Percentiles rank a stretch among this genome's conserved stretches.
Conservation (phyloP, 176 grass and related monocot species). For the Ananas comosus region DNA sequence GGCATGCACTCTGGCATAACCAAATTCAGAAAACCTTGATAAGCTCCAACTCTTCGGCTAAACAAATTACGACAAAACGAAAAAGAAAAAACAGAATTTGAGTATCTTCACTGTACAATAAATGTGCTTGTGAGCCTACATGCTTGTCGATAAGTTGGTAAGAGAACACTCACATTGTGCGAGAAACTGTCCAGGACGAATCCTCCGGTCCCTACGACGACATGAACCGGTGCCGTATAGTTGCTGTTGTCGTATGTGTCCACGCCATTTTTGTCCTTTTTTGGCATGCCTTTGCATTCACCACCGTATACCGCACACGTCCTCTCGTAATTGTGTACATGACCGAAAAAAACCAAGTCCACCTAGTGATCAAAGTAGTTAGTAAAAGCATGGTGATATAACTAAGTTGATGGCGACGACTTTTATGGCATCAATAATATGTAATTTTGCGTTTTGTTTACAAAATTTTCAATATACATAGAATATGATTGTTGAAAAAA, state of each 20-base stretch:
- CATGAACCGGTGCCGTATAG: conserved; percentile 65
- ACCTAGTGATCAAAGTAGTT: conserved; percentile 42
- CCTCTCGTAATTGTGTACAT: conserved; percentile 92
- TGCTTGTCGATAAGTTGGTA: conserved; percentile 14
- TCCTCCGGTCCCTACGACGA: conserved; percentile 55
- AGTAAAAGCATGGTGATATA: too few relatives aligned
- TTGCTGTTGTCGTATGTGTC: conserved; percentile 77
- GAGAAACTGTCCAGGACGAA: conserved; percentile 60
- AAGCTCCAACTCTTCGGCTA: conserved; percentile 50
- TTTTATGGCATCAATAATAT: too few relatives aligned
- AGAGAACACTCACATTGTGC: conserved; percentile 13
- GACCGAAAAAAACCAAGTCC: conserved; percentile 76
- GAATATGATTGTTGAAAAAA: too few relatives aligned
- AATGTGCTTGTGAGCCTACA: too few relatives aligned
- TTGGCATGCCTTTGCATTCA: conserved; percentile 46
- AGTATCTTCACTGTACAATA: too few relatives aligned
- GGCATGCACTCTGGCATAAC: conserved; percentile 48
- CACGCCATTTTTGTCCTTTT: conserved; percentile 43
- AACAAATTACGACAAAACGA: conserved; percentile 17
- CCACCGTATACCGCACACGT: conserved; percentile 48
- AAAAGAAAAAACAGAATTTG: background rate
- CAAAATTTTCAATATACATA: too few relatives aligned
- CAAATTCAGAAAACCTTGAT: conserved; percentile 55
- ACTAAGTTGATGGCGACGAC: too few relatives aligned
- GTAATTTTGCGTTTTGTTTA: too few relatives aligned